Percentiles rank a stretch among this genome's conserved stretches.
These are phyloP conservation scores for Fusarium sp. DNA, from an alignment of 2,329 filamentous ascomycete species.

Conservation along the genomic window DNA sequence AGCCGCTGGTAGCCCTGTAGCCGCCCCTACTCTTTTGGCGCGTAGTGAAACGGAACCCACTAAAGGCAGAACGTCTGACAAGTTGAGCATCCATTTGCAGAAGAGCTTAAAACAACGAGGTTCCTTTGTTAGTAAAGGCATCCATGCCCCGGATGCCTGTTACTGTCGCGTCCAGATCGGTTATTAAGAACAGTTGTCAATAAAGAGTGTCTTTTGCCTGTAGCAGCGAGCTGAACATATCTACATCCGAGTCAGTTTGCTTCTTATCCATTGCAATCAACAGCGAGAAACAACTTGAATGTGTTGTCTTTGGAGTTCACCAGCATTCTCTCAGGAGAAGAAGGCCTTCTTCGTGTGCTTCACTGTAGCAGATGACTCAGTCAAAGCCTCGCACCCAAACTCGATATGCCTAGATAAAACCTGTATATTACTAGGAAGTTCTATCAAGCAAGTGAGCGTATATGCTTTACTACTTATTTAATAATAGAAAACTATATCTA, in stretches of 20 bases:
- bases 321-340: not conserved
- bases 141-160: not conserved
- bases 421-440: not conserved
- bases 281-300: not conserved
- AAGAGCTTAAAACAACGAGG: constrained; percentile 8
- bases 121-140: not conserved
- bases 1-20: constrained; percentile 1
- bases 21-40: constrained; percentile 15
- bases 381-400: not conserved
- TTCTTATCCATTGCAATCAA: not conserved
- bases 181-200: not conserved
- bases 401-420: not conserved
- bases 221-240: not conserved
- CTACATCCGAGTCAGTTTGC: not conserved
- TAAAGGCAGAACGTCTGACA: not conserved
- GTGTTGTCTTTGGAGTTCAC: not conserved
- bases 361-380: not conserved
- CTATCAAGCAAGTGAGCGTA: not conserved
- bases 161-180: not conserved
- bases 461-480: not conserved
- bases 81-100: not conserved
- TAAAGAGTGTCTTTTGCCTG: not conserved
- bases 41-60: constrained; percentile 23
- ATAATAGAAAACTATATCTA: not conserved
- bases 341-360: not conserved